Percentiles rank a stretch among this genome's conserved stretches.
Conservation (phyloP, 441 rosid species). For the Brassica hybrid region DNA sequence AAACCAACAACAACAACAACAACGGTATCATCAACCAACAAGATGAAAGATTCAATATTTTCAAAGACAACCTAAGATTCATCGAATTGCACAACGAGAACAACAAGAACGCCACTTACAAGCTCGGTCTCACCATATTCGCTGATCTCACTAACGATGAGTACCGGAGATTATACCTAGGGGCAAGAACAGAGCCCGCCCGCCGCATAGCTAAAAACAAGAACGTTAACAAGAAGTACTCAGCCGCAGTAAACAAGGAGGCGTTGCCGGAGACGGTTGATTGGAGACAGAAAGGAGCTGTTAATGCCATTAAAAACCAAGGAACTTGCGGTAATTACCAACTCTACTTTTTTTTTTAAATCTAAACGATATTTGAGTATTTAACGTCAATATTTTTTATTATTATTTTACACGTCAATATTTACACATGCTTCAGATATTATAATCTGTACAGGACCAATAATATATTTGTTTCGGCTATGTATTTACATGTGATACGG, state of each 20-base stretch:
- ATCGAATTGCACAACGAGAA: slow-evolving; percentile 60
- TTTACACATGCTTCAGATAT: neutral
- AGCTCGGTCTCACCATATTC: slow-evolving; percentile 63
- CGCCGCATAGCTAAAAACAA: slow-evolving; percentile 58
- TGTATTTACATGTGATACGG: neutral
- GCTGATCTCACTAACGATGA: slow-evolving; percentile 75
- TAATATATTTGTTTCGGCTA: neutral
- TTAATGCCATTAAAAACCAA: slow-evolving; percentile 64
- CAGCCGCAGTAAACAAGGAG: slow-evolving; percentile 30
- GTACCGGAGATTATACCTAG: slow-evolving; percentile 56
- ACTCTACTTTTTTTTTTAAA: neutral
- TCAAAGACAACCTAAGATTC: slow-evolving; percentile 68
- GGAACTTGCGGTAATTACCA: slow-evolving; percentile 58
- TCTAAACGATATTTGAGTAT: neutral
- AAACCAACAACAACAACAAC: slow-evolving; percentile 38
- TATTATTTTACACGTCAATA: neutral
- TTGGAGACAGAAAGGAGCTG: slow-evolving; percentile 71
- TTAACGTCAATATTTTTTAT: neutral
- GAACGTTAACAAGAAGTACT: slow-evolving; percentile 47
- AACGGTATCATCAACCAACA: slow-evolving; percentile 49
- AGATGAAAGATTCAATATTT: slow-evolving; percentile 56
- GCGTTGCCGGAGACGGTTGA: slow-evolving; percentile 57
- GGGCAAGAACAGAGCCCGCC: slow-evolving; percentile 51
- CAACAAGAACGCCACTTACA: slow-evolving; percentile 51
- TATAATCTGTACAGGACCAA: neutral